Percentiles rank a stretch among this genome's conserved stretches.
These are phyloP conservation scores for Pisolithus orientalis DNA, from an alignment of 768 basidiomycete genomes.

Conservation along the genomic window DNA sequence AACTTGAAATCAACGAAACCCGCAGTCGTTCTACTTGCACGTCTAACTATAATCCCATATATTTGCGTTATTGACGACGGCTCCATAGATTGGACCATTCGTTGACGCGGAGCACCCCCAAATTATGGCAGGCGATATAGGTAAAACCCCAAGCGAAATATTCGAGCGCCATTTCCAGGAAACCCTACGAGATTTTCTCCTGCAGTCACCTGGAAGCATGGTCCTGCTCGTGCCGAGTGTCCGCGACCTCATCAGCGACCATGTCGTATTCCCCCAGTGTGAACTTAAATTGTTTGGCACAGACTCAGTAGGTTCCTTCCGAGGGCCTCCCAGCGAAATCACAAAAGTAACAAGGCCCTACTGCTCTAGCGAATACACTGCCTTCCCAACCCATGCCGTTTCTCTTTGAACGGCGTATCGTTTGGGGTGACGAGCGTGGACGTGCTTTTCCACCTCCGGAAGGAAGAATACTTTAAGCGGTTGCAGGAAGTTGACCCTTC, in stretches of 20 bases:
- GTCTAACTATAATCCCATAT: slow-evolving; percentile 8
- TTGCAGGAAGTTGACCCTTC: slow-evolving; percentile 56
- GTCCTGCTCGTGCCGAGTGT: slow-evolving; percentile 80
- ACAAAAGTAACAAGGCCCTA: neutral
- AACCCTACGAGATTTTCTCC: slow-evolving; percentile 51
- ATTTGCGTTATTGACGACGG: neutral
- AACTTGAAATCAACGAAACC: slow-evolving; percentile 62
- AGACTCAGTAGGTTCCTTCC: slow-evolving; percentile 44
- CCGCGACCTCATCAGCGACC: slow-evolving; percentile 71
- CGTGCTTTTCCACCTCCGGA: slow-evolving; percentile 81
- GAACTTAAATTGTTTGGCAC: slow-evolving; percentile 41
- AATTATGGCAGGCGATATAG: slow-evolving; percentile 70
- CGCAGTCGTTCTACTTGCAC: slow-evolving; percentile 71
- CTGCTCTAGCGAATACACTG: slow-evolving; percentile 59
- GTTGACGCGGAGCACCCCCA: slow-evolving; percentile 70
- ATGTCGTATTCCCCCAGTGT: slow-evolving; percentile 82
- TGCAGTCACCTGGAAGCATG: slow-evolving; percentile 57
- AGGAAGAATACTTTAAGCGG: slow-evolving; percentile 71
- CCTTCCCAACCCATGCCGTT: slow-evolving; percentile 82
- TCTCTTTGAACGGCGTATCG: slow-evolving; percentile 77
- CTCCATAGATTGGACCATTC: slow-evolving; percentile 81
- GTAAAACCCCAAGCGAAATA: slow-evolving; percentile 54
- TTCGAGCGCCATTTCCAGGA: slow-evolving; percentile 62
- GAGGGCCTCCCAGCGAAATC: neutral
- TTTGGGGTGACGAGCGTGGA: slow-evolving; percentile 85